Conservation (phyloP, 1,284 basidiomycete species). For the Heimioporus punctisporus region DNA sequence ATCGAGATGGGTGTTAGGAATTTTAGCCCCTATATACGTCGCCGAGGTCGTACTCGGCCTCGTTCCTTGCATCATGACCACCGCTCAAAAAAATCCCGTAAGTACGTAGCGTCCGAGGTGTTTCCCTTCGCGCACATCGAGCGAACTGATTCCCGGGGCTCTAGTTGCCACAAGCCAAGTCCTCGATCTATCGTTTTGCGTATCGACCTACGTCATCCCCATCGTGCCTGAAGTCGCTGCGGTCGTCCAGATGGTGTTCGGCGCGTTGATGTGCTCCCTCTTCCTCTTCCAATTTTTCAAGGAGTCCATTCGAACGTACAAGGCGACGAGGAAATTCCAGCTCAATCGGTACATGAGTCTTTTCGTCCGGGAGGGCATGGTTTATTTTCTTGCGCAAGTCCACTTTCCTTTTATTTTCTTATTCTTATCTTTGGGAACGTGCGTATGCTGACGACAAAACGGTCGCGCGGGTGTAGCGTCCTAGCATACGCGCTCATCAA, state of each 20-base stretch:
- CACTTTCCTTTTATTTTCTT: too few species aligned
- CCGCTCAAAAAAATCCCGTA: too few species aligned
- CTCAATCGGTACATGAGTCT: conserved; percentile 2
- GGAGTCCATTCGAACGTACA: neutral
- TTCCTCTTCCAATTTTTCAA: neutral
- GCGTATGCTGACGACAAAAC: neutral
- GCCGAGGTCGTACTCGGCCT: neutral
- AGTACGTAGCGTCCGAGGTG: neutral
- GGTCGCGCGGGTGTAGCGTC: neutral
- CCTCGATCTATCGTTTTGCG: conserved; percentile 2
- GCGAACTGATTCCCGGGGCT: neutral
- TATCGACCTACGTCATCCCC: neutral
- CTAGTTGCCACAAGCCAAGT: neutral
- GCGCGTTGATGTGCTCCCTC: conserved; percentile 1
- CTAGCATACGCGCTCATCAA: neutral
- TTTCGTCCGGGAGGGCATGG: conserved; percentile 1
- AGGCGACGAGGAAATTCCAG: neutral
- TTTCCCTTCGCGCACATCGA: neutral
- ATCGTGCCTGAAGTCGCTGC: neutral
- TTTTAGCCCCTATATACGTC: conserved; percentile 3
- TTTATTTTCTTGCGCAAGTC: neutral
- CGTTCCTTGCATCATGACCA: neutral
- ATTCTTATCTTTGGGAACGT: too few species aligned
- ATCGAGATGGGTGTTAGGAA: conserved; percentile 3
- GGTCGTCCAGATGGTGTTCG: neutral